Evolutionary conservation across 208 protist species (phyloP).

Genomic region (Leishmania aethiopica): DNA sequence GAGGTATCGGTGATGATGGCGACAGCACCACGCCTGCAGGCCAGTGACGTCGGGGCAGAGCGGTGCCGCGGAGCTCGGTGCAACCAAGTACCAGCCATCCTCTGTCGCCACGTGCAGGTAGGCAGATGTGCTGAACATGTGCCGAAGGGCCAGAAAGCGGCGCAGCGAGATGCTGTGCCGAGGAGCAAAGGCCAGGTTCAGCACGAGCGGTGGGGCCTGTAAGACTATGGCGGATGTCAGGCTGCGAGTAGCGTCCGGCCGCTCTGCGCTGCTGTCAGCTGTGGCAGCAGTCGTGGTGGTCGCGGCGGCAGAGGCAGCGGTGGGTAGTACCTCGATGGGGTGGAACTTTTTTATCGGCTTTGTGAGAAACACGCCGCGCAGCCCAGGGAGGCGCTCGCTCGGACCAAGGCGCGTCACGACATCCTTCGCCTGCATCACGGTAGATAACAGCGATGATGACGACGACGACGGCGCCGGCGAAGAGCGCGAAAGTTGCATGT

Average conservation of each 20-base stretch:
- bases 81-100: slow-evolving; percentile 73
- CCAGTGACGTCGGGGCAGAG: slow-evolving; percentile 41
- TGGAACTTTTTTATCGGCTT: slow-evolving; percentile 68
- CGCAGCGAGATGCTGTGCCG: slow-evolving; percentile 56
- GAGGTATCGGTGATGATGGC: slow-evolving; percentile 59
- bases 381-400: slow-evolving; percentile 50
- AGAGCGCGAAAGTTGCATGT: neutral
- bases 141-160: slow-evolving; percentile 75
- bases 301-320: slow-evolving; percentile 5
- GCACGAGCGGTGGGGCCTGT: slow-evolving; percentile 51
- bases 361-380: slow-evolving; percentile 64
- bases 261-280: neutral
- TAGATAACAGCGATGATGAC: neutral
- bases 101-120: slow-evolving; percentile 63
- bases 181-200: slow-evolving; percentile 55
- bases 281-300: neutral
- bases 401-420: slow-evolving; percentile 54
- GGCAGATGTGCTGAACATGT: slow-evolving; percentile 50
- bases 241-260: neutral
- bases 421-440: slow-evolving; percentile 8
- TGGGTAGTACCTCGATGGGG: slow-evolving; percentile 61
- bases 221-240: neutral
- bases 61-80: slow-evolving; percentile 44
- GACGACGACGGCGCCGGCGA: neutral
- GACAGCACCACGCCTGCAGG: slow-evolving; percentile 44